Percentiles rank a stretch among this genome's conserved stretches.
Conservation (phyloP, 179 eudicot genomes). For the Spinacia oleracea region DNA sequence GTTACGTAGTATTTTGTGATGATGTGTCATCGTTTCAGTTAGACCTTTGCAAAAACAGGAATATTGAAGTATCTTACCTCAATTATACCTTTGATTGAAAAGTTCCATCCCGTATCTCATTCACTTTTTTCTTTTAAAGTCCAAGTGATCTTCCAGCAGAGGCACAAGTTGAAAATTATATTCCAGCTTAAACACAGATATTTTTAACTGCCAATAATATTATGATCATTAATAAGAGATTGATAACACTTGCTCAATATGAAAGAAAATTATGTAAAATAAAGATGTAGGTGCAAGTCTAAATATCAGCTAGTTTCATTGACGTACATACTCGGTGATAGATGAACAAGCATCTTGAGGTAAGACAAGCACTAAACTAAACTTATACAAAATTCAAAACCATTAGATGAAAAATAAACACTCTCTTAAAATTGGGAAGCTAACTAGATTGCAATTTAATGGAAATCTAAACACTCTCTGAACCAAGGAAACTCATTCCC, state of each 20-base stretch:
- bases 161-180: constrained; percentile 19
- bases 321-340: not conserved
- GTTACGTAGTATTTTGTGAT: not conserved
- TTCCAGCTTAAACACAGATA: constrained; percentile 27
- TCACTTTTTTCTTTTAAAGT: not conserved
- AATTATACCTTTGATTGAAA: constrained; percentile 4
- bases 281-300: not conserved
- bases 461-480: no score
- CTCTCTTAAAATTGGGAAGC: not conserved
- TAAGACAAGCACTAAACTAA: not conserved
- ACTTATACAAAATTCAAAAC: not conserved
- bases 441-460: not conserved
- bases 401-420: not conserved
- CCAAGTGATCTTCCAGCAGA: constrained; percentile 28
- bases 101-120: not conserved
- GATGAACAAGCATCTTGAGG: not conserved
- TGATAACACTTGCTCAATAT: constrained; percentile 18
- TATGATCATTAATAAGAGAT: constrained; percentile 10
- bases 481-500: no score
- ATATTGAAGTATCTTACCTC: not conserved
- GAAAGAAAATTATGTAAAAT: not conserved
- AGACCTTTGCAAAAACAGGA: not conserved
- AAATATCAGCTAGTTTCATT: not conserved
- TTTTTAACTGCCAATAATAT: constrained; percentile 27
- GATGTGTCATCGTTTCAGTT: not conserved